Evolutionary conservation across 75 land plant species (phyloP).

Genomic region (Isoetes taiwanensis): DNA sequence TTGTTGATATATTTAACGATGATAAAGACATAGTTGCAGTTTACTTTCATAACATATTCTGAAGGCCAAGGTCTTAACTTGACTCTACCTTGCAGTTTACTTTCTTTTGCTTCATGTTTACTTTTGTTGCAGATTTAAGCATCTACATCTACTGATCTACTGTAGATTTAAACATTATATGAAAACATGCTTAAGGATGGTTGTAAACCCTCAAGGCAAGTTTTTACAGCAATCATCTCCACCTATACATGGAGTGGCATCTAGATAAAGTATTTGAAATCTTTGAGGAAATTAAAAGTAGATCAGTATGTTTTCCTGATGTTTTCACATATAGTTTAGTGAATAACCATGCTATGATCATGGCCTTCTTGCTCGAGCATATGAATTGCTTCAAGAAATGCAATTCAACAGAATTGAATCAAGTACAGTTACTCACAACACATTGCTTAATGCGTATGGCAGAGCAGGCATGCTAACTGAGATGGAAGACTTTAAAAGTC

Average conservation of each 20-base stretch:
- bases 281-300: slow-evolving; percentile 45
- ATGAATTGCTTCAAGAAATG: slow-evolving; percentile 52
- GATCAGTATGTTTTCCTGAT: slow-evolving; percentile 52
- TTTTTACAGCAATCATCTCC: slow-evolving; percentile 67
- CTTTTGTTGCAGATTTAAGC: too few species aligned
- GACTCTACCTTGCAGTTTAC: too few species aligned
- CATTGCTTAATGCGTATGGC: slow-evolving; percentile 68
- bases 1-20: too few species aligned
- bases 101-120: too few species aligned
- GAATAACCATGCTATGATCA: slow-evolving; percentile 49
- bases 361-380: slow-evolving; percentile 37
- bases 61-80: too few species aligned
- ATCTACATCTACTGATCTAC: too few species aligned
- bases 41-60: too few species aligned
- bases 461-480: slow-evolving; percentile 52
- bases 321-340: slow-evolving; percentile 65
- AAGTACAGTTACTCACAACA: slow-evolving; percentile 69
- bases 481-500: slow-evolving; percentile 43
- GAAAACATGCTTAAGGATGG: slow-evolving; percentile 55
- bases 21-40: too few species aligned
- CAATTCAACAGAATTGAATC: slow-evolving; percentile 38
- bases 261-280: slow-evolving; percentile 46
- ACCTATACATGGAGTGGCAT: slow-evolving; percentile 61
- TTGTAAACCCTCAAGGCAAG: slow-evolving; percentile 33
- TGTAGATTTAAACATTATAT: too few species aligned